phyloP scores from a whole-genome alignment of 73 alveolate genomes.

The Chromera velia region DNA sequence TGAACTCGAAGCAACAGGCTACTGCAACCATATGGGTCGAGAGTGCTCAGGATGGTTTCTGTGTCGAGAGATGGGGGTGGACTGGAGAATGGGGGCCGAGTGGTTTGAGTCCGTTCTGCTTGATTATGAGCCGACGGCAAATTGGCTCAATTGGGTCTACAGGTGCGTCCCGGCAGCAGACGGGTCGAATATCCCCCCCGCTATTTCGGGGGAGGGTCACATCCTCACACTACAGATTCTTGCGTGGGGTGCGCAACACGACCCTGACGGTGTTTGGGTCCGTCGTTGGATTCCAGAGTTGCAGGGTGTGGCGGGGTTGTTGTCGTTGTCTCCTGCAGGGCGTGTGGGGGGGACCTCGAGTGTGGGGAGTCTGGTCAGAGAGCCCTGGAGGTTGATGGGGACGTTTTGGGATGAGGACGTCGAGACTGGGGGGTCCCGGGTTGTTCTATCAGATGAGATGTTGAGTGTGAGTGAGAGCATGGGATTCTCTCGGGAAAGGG shows the following conservation, averaged over 20 bases:
- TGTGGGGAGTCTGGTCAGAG: too few species aligned
- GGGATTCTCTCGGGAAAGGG: too few species aligned
- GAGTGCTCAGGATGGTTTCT: slow-evolving; percentile 35
- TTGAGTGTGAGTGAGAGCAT: too few species aligned
- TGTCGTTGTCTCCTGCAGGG: neutral
- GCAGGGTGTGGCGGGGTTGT: neutral
- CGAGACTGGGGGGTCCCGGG: too few species aligned
- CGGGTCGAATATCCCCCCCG: slow-evolving; percentile 4
- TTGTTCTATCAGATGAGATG: too few species aligned
- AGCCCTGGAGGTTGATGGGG: too few species aligned
- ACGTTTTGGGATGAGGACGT: too few species aligned
- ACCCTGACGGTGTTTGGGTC: slow-evolving; percentile 33
- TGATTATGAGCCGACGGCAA: slow-evolving; percentile 41
- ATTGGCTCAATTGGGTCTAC: slow-evolving; percentile 36
- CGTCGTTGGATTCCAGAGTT: neutral
- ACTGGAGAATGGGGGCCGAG: slow-evolving; percentile 42
- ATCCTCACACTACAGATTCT: slow-evolving; percentile 1
- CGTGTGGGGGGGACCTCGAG: neutral
- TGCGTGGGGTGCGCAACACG: slow-evolving; percentile 39
- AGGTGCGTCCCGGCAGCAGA: slow-evolving; percentile 32
- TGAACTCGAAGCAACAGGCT: slow-evolving; percentile 30
- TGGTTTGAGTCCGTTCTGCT: slow-evolving; percentile 35
- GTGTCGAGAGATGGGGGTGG: slow-evolving; percentile 21
- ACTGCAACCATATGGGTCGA: slow-evolving; percentile 41
- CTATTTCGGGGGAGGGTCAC: slow-evolving; percentile 13